These are phyloP conservation scores for Limnomonas spitsbergensis DNA, from an alignment of 139 green algal species.

Conservation along the genomic window DNA sequence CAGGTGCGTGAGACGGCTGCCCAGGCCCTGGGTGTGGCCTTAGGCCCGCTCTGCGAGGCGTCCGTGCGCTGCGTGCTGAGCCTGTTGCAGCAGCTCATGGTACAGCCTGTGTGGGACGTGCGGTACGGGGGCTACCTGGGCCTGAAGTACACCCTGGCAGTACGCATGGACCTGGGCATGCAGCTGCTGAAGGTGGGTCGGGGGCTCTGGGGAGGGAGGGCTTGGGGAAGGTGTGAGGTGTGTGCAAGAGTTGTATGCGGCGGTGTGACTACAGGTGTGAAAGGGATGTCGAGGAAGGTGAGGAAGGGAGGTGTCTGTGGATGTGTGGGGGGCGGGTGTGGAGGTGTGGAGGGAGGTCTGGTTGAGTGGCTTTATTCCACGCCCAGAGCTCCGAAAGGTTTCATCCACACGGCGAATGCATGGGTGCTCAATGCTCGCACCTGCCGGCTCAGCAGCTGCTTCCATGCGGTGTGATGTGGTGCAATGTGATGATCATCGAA, in stretches of 20 bases:
- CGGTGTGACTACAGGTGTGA: not conserved
- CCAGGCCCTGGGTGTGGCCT: slow-evolving; percentile 81
- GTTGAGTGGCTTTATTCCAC: no score
- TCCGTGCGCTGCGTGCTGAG: slow-evolving; percentile 48
- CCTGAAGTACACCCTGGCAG: slow-evolving; percentile 89
- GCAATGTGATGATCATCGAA: no score
- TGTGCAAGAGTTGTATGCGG: not conserved
- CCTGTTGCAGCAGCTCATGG: slow-evolving; percentile 60
- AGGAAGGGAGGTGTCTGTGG: no score
- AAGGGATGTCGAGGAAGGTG: not conserved
- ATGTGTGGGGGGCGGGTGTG: no score
- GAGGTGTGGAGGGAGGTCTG: no score
- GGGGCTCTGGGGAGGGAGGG: not conserved
- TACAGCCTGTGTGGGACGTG: slow-evolving; percentile 44
- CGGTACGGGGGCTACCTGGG: slow-evolving; percentile 68
- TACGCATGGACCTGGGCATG: slow-evolving; percentile 33
- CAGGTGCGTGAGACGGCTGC: slow-evolving; percentile 91
- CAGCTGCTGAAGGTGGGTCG: slow-evolving; percentile 49
- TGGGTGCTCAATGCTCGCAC: no score
- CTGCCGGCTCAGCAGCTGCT: no score
- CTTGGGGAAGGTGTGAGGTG: not conserved
- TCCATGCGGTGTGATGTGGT: no score
- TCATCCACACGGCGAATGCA: no score
- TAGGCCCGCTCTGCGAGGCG: slow-evolving; percentile 26
- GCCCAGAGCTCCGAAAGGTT: no score